Evolutionary conservation across 306 rosid species (phyloP).

Genomic region (Acacia confusa): DNA sequence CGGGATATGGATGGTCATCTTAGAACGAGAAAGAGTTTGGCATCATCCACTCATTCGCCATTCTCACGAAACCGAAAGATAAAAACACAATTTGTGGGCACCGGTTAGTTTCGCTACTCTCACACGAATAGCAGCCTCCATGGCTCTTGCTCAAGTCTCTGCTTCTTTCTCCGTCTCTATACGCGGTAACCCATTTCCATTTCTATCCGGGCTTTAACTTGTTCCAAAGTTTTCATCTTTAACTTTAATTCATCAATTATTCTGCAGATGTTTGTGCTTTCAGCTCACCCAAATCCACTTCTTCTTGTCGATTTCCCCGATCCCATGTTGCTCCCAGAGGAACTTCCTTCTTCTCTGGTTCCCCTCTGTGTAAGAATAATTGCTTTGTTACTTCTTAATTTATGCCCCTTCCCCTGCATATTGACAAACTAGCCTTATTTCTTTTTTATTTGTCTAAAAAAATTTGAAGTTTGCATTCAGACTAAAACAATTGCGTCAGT

Average conservation of each 20-base stretch:
- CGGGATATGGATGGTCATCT: slow-evolving; percentile 25
- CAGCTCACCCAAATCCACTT: slow-evolving; percentile 39
- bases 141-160: slow-evolving; percentile 63
- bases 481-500: not conserved
- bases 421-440: not conserved
- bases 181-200: slow-evolving; percentile 45
- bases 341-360: slow-evolving; percentile 62
- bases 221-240: not conserved
- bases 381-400: not conserved
- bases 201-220: not conserved
- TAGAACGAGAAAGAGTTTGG: not conserved
- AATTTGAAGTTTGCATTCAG: not conserved
- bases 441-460: not conserved
- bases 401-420: not conserved
- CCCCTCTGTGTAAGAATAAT: slow-evolving; percentile 58
- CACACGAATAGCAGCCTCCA: slow-evolving; percentile 14
- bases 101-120: not conserved
- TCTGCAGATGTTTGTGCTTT: slow-evolving; percentile 54
- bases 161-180: slow-evolving; percentile 58
- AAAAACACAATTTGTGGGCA: slow-evolving; percentile 16
- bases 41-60: not conserved
- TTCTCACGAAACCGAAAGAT: slow-evolving; percentile 14
- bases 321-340: slow-evolving; percentile 33
- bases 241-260: slow-evolving; percentile 12
- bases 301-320: slow-evolving; percentile 42